These are phyloP conservation scores for Digitaria exilis DNA, from an alignment of 202 grass and related monocot genomes.

Conservation along the genomic window DNA sequence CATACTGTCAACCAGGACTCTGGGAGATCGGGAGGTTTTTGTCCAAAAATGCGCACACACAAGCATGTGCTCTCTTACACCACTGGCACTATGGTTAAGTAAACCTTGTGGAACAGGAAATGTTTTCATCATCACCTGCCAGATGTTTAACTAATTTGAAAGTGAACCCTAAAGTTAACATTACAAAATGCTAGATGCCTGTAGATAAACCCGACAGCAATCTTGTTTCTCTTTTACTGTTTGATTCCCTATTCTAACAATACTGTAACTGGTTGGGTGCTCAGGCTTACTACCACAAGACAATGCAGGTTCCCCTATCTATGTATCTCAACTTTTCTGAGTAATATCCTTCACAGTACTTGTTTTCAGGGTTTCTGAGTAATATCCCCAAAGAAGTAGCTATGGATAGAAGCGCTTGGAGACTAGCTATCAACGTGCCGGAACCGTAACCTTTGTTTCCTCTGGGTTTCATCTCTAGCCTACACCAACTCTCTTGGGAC, in stretches of 20 bases:
- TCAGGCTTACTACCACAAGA: constrained; percentile 10
- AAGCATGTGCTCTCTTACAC: not conserved
- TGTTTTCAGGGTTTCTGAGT: constrained; percentile 19
- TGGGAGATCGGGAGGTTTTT: not conserved
- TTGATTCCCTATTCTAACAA: not conserved
- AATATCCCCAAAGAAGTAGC: too few relatives aligned
- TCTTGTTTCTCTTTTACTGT: not conserved
- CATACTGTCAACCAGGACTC: not conserved
- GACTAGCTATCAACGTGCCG: too few relatives aligned
- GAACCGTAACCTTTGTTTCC: too few relatives aligned
- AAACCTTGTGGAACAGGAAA: constrained; percentile 7
- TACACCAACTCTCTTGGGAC: too few relatives aligned
- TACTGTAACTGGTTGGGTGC: not conserved
- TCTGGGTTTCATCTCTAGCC: too few relatives aligned
- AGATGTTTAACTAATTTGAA: not conserved
- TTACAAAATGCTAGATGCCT: not conserved
- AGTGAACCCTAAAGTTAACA: not conserved
- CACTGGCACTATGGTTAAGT: not conserved
- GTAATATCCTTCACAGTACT: not conserved
- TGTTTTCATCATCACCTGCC: not conserved
- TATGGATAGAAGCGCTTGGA: too few relatives aligned
- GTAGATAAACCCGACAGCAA: not conserved
- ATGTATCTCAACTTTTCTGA: not conserved
- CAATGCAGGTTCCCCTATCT: not conserved
- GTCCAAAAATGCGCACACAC: not conserved